phyloP scores from a whole-genome alignment of 306 rosid genomes.

The Glycine soja region DNA sequence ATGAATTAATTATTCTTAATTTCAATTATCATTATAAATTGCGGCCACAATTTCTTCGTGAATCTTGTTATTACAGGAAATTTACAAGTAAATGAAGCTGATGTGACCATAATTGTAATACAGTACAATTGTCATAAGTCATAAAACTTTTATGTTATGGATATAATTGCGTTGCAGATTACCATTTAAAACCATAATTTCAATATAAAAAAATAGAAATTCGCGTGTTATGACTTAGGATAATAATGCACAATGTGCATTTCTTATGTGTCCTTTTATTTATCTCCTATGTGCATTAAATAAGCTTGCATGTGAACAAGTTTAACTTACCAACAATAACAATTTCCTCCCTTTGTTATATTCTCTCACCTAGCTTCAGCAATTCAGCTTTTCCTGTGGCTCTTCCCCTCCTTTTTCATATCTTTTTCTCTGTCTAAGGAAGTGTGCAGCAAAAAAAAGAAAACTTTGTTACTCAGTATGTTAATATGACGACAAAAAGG shows the following conservation, averaged over 20 bases:
- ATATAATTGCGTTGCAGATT: too few species aligned
- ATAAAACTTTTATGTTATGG: too few species aligned
- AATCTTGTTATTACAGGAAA: too few species aligned
- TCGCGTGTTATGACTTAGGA: too few species aligned
- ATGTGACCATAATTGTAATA: too few species aligned
- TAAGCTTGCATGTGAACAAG: background rate
- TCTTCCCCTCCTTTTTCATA: background rate
- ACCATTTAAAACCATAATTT: too few species aligned
- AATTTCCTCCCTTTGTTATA: too few species aligned
- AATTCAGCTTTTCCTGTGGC: conserved; percentile 14
- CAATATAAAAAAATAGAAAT: too few species aligned
- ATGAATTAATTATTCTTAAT: background rate
- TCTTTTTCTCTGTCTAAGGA: conserved; percentile 40
- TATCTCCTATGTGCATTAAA: background rate
- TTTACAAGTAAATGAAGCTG: too few species aligned
- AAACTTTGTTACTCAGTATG: conserved; percentile 50
- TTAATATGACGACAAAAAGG: conserved; percentile 69
- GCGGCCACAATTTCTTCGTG: too few species aligned
- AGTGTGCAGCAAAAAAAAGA: conserved; percentile 46
- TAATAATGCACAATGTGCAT: background rate
- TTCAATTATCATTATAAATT: background rate
- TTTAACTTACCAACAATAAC: background rate
- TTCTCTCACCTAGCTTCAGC: background rate
- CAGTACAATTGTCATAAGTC: too few species aligned
- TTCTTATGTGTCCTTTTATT: background rate